Evolutionary conservation across 495 filamentous ascomycete genomes (phyloP).

Genomic region (Apiosordaria backusii): DNA sequence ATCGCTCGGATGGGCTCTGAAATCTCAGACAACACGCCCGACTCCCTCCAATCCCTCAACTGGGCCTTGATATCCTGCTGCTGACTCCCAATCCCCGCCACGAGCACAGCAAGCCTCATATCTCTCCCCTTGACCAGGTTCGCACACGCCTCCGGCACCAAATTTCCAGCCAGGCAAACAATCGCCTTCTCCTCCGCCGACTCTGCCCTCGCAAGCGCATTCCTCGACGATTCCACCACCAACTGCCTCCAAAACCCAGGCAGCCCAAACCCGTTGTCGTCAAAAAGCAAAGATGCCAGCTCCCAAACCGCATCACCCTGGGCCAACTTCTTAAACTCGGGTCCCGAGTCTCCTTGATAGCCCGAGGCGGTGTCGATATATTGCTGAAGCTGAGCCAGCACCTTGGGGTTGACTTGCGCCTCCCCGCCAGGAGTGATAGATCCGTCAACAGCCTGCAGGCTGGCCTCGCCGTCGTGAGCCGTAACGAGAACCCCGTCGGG

Average conservation of each 20-base stretch:
- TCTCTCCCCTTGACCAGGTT: constrained; percentile 67
- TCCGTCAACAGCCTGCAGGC: constrained; percentile 23
- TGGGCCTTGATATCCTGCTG: constrained; percentile 70
- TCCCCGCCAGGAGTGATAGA: constrained; percentile 12
- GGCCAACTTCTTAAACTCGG: constrained; percentile 24
- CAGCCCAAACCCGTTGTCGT: constrained; percentile 58
- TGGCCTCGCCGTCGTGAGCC: constrained; percentile 34
- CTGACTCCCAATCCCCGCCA: constrained; percentile 71
- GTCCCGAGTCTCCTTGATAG: constrained; percentile 18
- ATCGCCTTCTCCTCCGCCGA: constrained; percentile 80
- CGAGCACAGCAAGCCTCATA: constrained; percentile 75
- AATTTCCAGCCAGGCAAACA: constrained; percentile 70
- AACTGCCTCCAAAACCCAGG: constrained; percentile 59
- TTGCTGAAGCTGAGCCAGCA: constrained; percentile 29
- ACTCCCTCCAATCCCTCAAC: constrained; percentile 76
- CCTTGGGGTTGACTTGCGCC: constrained; percentile 9
- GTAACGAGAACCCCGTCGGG: constrained; percentile 69
- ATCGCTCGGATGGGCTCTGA: constrained; percentile 78
- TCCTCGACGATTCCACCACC: constrained; percentile 54
- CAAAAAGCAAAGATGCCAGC: constrained; percentile 82
- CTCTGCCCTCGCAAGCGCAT: constrained; percentile 47
- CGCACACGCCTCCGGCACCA: constrained; percentile 75
- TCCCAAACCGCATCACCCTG: constrained; percentile 68
- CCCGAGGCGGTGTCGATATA: constrained; percentile 27
- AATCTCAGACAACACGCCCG: constrained; percentile 79